These are phyloP conservation scores for Puccinellia tenuiflora DNA, from an alignment of 176 grass and related monocot genomes.

Conservation along the genomic window DNA sequence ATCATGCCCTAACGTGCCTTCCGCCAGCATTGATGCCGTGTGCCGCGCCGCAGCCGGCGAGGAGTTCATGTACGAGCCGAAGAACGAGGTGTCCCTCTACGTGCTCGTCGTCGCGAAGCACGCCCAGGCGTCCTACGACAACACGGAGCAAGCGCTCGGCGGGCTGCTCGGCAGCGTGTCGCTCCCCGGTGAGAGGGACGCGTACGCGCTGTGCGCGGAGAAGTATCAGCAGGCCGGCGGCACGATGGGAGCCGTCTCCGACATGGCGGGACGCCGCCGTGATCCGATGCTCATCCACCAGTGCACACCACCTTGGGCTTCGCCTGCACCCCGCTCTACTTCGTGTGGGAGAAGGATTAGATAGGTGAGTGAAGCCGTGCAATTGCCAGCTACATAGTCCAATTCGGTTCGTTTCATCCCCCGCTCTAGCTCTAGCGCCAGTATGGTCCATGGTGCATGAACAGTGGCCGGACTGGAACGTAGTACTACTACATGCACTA, in stretches of 20 bases:
- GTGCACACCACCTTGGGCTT: constrained; percentile 88
- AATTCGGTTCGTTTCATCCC: no score
- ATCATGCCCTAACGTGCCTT: neutral
- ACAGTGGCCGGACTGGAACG: no score
- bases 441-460: no score
- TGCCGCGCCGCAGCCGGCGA: neutral
- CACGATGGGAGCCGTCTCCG: neutral
- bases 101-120: neutral
- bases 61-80: neutral
- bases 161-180: neutral
- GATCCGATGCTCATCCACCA: no score
- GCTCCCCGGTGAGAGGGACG: neutral
- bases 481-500: no score
- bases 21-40: neutral
- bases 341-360: constrained; percentile 95
- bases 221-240: neutral
- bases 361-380: no score
- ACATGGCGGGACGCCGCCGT: no score
- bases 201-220: neutral
- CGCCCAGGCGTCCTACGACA: neutral
- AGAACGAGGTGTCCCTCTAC: neutral
- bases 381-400: no score
- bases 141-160: neutral
- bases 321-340: constrained; percentile 83
- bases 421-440: no score